Evolutionary conservation across 768 basidiomycete species (phyloP).

Genomic region (Mycena epipterygia): DNA sequence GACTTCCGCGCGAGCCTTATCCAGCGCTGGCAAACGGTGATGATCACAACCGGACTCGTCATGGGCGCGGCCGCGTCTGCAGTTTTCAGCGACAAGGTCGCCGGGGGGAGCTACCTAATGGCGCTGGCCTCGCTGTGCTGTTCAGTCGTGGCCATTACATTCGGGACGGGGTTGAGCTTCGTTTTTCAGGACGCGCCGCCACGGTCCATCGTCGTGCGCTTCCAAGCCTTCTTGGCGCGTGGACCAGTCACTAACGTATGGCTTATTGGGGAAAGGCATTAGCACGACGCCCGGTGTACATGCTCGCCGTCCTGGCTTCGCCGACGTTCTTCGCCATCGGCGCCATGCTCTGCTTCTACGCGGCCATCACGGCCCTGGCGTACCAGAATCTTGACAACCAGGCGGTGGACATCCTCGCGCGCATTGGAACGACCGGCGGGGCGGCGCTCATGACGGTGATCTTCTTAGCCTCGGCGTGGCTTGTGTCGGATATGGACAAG

Average conservation of each 20-base stretch:
- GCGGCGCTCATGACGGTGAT: slow-evolving; percentile 23
- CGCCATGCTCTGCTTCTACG: slow-evolving; percentile 28
- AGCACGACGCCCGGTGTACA: slow-evolving; percentile 22
- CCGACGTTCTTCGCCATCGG: slow-evolving; percentile 33
- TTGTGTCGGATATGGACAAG: slow-evolving; percentile 23
- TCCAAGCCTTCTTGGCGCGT: not conserved
- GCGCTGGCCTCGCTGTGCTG: slow-evolving; percentile 29
- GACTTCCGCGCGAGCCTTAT: slow-evolving; percentile 29
- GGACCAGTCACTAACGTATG: not conserved
- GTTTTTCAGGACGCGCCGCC: slow-evolving; percentile 27
- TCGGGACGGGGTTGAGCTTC: slow-evolving; percentile 31
- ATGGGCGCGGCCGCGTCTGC: slow-evolving; percentile 28
- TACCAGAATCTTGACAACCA: slow-evolving; percentile 16
- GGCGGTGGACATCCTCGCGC: slow-evolving; percentile 18
- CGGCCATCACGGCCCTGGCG: slow-evolving; percentile 25
- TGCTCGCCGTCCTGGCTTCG: slow-evolving; percentile 26
- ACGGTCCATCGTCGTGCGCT: slow-evolving; percentile 5
- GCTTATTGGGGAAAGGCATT: not conserved
- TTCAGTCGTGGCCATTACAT: slow-evolving; percentile 24
- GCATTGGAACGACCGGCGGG: slow-evolving; percentile 26
- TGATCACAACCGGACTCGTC: slow-evolving; percentile 32
- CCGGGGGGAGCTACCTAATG: slow-evolving; percentile 20
- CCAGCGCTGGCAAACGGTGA: slow-evolving; percentile 32
- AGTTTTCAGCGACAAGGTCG: slow-evolving; percentile 26
- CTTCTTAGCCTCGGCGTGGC: slow-evolving; percentile 23